Base-by-base conservation (phyloP, 139 green algal genomes). In the Chlamydomonas incerta region DNA sequence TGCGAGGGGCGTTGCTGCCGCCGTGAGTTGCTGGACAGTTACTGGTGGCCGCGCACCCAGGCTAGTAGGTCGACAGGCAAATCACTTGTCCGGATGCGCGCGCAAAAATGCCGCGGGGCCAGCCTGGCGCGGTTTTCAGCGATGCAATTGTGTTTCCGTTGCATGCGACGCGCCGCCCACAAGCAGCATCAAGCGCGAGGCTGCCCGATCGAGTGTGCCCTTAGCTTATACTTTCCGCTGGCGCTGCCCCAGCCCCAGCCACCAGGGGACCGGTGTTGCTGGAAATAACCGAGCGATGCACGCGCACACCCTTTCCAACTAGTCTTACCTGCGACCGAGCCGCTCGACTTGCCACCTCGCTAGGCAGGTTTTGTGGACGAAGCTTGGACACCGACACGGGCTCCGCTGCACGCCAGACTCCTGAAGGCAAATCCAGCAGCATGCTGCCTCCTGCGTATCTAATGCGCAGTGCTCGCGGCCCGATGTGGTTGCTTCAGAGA, bases 391-490 rank as follows among this genome's bases (percentile, higher is more conserved):
- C 1, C 74, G 71, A 11, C 71, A 72, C 24, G 57, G 71, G 14
- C 58, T 26, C 4, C 31, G 57, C 1, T 23, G 23, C 28, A 72
- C n/a, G 23, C 34, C n/a, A 28, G 46, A 34, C 21, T 60, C 58
- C 8, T 82, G 58, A 11, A 82, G 35, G 60, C 74, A 82, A 29
- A 82, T 82, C 74, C 74, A 82, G 35, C 74, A 82, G 24, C 69
- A 46, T 41, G 35, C 10, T 15, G 35, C 10, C n/a, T 11, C 18
- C 63, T n/a, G n/a, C n/a, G n/a, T n/a, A n/a, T n/a, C n/a, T n/a
- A n/a, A n/a, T n/a, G n/a, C n/a, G 66, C 9, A 11, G 66, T 29
- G 6, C 41, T 28, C 20, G 67, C 55, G 55, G 8, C 55, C 55
- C 4, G 55, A 62, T 28, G 55, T 62, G 18, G 9, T 62, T 24